Evolutionary conservation across 192 early-diverging fungal species (phyloP).

Genomic region (Kappamyces sp.): DNA sequence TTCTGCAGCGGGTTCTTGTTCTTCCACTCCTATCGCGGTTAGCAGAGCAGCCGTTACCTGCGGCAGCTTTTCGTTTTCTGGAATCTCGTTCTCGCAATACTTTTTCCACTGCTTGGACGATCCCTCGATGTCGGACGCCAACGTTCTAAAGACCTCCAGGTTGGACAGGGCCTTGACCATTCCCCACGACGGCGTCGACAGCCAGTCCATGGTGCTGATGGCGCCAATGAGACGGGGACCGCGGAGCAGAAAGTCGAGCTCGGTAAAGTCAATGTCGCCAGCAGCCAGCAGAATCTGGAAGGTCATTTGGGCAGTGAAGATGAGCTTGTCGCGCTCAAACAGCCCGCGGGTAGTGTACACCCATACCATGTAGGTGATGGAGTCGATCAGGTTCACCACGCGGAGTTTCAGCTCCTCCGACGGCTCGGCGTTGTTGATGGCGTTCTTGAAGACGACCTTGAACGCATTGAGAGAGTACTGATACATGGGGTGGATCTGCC

Average conservation of each 20-base stretch:
- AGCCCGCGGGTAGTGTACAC: constrained; percentile 59
- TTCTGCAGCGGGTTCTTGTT: constrained; percentile 59
- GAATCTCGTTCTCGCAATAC: constrained; percentile 59
- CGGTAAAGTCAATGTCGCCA: constrained; percentile 49
- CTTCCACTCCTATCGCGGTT: constrained; percentile 50
- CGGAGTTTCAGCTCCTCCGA: constrained; percentile 61
- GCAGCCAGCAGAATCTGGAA: constrained; percentile 55
- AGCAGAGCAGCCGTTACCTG: constrained; percentile 18
- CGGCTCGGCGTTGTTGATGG: constrained; percentile 47
- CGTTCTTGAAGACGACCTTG: constrained; percentile 63
- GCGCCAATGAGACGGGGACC: constrained; percentile 40
- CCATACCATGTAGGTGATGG: constrained; percentile 57
- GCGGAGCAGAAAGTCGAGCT: constrained; percentile 57
- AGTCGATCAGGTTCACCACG: constrained; percentile 48
- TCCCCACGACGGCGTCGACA: constrained; percentile 41
- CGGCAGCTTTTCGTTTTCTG: constrained; percentile 61
- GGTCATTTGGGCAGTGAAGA: constrained; percentile 58
- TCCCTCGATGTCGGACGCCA: constrained; percentile 59
- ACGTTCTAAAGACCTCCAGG: constrained; percentile 48
- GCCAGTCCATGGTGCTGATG: constrained; percentile 57
- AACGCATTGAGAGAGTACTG: constrained; percentile 65
- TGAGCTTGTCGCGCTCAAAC: constrained; percentile 61
- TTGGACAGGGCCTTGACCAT: constrained; percentile 56
- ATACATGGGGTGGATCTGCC: constrained; percentile 67
- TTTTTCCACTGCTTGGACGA: constrained; percentile 64